Percentiles rank a stretch among this genome's conserved stretches.
phyloP scores from a whole-genome alignment of 306 rosid species.

The Nissolia schottii region DNA sequence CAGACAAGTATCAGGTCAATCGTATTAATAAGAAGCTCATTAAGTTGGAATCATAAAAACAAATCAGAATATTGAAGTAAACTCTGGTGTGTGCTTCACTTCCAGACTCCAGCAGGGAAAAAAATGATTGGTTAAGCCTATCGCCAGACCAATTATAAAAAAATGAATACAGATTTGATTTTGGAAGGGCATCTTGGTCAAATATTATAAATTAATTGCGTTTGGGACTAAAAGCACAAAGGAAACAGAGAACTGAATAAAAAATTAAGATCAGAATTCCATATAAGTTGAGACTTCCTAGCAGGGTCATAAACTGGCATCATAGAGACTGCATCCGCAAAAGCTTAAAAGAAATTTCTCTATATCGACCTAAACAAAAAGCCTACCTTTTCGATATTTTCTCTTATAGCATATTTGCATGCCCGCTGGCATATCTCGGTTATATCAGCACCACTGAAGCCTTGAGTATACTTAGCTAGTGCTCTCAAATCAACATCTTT shows the following conservation, averaged over 20 bases:
- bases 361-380: background rate
- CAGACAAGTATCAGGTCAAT: background rate
- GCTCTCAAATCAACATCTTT: conserved; percentile 47
- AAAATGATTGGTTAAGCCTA: background rate
- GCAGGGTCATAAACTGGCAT: background rate
- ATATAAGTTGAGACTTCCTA: background rate
- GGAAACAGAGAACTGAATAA: background rate
- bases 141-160: background rate
- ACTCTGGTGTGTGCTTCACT: too few relatives aligned
- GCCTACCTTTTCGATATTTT: conserved; percentile 46
- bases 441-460: conserved; percentile 53
- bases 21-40: background rate
- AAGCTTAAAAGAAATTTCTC: background rate
- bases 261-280: background rate
- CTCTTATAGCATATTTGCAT: conserved; percentile 57
- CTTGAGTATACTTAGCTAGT: conserved; percentile 41
- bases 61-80: background rate
- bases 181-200: background rate
- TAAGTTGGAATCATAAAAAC: background rate
- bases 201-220: too few relatives aligned
- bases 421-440: conserved; percentile 55
- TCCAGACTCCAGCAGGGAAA: too few relatives aligned
- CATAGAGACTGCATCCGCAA: background rate
- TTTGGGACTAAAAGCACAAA: background rate
- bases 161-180: background rate